Conservation (phyloP, 305 asterid genomes). For the Rubia tinctorum region DNA sequence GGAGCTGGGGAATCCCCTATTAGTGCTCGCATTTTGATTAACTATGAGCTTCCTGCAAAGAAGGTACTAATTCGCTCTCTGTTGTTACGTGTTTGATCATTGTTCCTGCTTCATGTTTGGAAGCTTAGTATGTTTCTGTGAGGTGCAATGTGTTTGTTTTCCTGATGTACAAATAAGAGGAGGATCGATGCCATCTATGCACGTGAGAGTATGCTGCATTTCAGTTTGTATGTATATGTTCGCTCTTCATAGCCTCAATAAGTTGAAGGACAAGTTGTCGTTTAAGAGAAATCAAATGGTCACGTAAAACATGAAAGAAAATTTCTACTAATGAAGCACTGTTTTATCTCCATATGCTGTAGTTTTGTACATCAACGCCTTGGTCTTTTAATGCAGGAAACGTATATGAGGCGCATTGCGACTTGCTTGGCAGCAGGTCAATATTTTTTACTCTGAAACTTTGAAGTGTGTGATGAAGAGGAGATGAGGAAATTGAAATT, state of each 20-base stretch:
- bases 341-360: neutral
- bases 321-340: neutral
- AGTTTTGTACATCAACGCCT: neutral
- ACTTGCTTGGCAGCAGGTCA: conserved; percentile 89
- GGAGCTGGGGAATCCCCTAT: conserved; percentile 68
- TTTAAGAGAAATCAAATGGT: neutral
- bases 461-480: neutral
- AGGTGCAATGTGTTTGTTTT: neutral
- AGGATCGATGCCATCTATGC: neutral
- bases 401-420: conserved; percentile 77
- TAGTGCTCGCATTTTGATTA: conserved; percentile 66
- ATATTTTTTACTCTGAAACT: conserved; percentile 15
- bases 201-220: neutral
- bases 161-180: neutral
- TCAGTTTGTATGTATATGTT: neutral
- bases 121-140: neutral
- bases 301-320: neutral
- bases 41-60: conserved; percentile 81
- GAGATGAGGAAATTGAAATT: conserved; percentile 7
- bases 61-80: conserved; percentile 39
- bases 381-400: conserved; percentile 48
- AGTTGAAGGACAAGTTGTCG: neutral
- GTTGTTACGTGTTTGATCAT: neutral
- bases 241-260: too few relatives aligned
- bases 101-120: neutral